Evolutionary conservation across 1,284 basidiomycete genomes (phyloP), one percentile per base, ranked within the genome.

Genomic region (Takashimella tepidaria): DNA sequence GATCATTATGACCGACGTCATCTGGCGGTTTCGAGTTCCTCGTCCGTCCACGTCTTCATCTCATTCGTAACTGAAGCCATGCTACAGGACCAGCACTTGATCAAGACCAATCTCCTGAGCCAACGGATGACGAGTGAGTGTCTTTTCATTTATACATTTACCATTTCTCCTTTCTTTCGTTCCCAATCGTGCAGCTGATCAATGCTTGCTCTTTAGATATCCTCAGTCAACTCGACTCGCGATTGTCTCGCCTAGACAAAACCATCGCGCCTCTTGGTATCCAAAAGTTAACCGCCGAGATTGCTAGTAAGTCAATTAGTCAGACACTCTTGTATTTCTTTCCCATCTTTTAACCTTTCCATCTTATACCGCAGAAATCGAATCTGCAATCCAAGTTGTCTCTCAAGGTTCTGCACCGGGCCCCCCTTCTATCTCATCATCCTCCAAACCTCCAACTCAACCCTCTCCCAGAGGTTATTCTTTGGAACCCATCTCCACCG

Each of bases 221-320:
- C 24, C 68, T 76, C 0, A 64, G 65, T 2, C 71, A 72, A 43
- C 63, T 76, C 5, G 74, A 76, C 50, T 65, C 68, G 0, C 62
- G 74, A n/a, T 55, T 76, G 5, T 69, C 66, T 3, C 54, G 70
- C 19, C 58, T 76, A 3, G 74, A 76, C 61, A 76, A 75, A 60
- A 69, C 70, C 1, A 73, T 76, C 22, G 67, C 67, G 8, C 73
- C 72, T 4, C 62, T 76, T 8, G 74, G 74, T 1, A 61, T 76
- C 19, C 68, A 71, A 47, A 67, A 71, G 8, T 48, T 66, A 43
- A 64, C 68, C 19, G 58, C 58, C 37, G 72, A 70, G 50, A 63
- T 62, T n/a, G 40, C 58, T 11, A 68, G 68, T 63, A 45, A 51
- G 68, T 56, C 1, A n/a, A n/a, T n/a, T n/a, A n/a, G n/a, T n/a